phyloP scores from a whole-genome alignment of 148 eudicot genomes.

The Chenopodium formosanum region DNA sequence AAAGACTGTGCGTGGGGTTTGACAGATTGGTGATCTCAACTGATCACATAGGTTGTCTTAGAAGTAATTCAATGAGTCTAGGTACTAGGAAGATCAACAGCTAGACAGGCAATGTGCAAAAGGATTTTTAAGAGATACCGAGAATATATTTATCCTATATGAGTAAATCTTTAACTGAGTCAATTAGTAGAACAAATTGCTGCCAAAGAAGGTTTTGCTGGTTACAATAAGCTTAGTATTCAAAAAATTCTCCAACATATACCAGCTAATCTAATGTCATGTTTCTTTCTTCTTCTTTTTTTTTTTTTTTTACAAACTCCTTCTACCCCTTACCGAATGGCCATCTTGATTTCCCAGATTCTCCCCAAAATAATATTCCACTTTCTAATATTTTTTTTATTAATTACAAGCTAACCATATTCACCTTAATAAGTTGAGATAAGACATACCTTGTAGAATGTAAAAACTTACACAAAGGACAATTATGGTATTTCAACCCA shows the following conservation, averaged over 20 bases:
- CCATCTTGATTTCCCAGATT: too few species aligned
- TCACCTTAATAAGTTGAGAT: too few species aligned
- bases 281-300: not conserved
- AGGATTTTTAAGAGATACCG: not conserved
- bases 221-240: not conserved
- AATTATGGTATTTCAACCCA: too few species aligned
- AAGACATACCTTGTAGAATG: too few species aligned
- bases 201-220: not conserved
- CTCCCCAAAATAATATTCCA: too few species aligned
- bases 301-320: too few species aligned
- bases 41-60: not conserved
- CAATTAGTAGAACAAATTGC: not conserved
- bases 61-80: not conserved
- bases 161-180: not conserved
- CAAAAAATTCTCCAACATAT: not conserved
- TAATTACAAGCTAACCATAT: too few species aligned
- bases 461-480: too few species aligned
- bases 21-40: not conserved
- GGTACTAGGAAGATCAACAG: not conserved
- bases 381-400: too few species aligned
- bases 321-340: too few species aligned
- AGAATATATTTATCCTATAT: not conserved
- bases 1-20: too few species aligned
- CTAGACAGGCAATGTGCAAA: not conserved
- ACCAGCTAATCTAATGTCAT: not conserved